phyloP scores from a whole-genome alignment of 164 flowering plant genomes.

The Magnolia changhungtana region DNA sequence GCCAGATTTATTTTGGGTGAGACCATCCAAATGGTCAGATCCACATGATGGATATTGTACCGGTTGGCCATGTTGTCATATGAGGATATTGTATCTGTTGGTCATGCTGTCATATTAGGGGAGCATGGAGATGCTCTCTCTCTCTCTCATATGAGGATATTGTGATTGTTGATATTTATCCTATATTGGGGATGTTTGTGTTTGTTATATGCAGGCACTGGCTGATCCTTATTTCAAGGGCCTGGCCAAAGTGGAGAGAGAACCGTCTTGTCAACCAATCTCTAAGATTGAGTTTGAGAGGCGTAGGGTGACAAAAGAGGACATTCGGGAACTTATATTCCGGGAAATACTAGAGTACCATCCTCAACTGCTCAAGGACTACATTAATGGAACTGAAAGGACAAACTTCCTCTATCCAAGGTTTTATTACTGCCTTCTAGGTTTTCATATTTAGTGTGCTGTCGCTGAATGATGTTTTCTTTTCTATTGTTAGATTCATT shows the following conservation, averaged over 20 bases:
- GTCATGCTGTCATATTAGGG: no score
- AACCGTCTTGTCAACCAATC: conserved; percentile 85
- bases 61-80: no score
- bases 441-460: not conserved
- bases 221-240: conserved; percentile 93
- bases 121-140: not conserved
- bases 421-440: conserved; percentile 25
- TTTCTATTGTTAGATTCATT: conserved; percentile 7
- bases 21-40: no score
- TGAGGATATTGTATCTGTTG: no score
- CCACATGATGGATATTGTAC: no score
- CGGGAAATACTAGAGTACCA: conserved; percentile 89
- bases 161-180: not conserved
- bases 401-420: conserved; percentile 90
- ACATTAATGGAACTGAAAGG: conserved; percentile 72
- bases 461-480: not conserved
- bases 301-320: conserved; percentile 80
- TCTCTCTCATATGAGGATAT: no score
- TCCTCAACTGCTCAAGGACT: conserved; percentile 81
- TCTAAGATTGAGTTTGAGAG: conserved; percentile 91
- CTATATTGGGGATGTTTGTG: not conserved
- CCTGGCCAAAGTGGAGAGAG: conserved; percentile 74
- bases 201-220: conserved; percentile 48
- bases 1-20: no score
- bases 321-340: conserved; percentile 75